Base-by-base conservation (phyloP, 2,329 filamentous ascomycete genomes). In the Fusarium sp. region DNA sequence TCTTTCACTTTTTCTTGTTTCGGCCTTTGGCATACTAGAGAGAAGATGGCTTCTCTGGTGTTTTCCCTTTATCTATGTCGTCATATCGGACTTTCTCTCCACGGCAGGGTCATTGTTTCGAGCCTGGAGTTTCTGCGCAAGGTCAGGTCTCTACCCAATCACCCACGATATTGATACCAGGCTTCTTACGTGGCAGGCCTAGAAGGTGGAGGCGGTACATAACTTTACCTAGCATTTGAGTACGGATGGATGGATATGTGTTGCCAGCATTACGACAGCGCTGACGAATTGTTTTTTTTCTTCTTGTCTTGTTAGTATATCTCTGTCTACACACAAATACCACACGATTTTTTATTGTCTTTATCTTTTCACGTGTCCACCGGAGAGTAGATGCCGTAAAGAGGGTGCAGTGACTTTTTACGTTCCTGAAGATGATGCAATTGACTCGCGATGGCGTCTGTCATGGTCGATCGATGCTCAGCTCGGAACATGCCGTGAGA, bases 81-180 rank as follows among this genome's bases (percentile, higher is more conserved):
- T 25, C 39, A 70, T 62, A 27, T 59, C 48, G 67, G 43, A 27
- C 20, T 45, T 64, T 32, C 7, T 62, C 32, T 61, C 13, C 35
- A 54, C 34, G 52, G 52, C 41, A 6, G 41, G 41, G 23, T 41
- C 48, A 63, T 61, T 58, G 7, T 50, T 57, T 64, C 32, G 54
- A 50, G 56, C 34, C 32, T 59, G 72, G 72, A 70, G 72, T 74
- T 74, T 65, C 57, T 64, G 54, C 58, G 56, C 64, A 37, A 48
- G 52, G 48, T 35, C 34, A 48, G 52, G 48, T 35, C 34, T 30
- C 64, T 71, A 52, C 27, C 48, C 27, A 54, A 20, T 45, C 41
- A 41, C 50, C 25, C 41, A 58, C 54, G 16, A 58, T 52, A 66
- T 60, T 60, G 56, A 58, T 58, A 39, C 58, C 27, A 23, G 37